These are phyloP conservation scores for Paraleonurus japonicus DNA, from an alignment of 257 asterid species.

Conservation along the genomic window DNA sequence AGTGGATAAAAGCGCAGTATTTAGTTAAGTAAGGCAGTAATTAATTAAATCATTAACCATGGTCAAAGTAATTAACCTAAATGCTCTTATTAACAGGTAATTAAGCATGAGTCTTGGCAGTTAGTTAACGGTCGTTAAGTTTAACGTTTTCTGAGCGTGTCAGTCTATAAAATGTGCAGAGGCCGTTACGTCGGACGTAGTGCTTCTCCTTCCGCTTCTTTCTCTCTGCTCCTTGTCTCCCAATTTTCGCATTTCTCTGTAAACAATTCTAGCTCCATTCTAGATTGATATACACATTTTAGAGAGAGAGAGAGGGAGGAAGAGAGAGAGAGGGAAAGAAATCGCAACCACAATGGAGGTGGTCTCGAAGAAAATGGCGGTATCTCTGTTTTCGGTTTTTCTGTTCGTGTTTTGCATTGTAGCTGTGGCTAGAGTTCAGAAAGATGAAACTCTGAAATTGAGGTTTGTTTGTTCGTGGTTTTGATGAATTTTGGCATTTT, in stretches of 20 bases:
- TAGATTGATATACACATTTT: neutral
- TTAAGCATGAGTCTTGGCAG: slow-evolving; percentile 32
- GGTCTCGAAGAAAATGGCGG: slow-evolving; percentile 36
- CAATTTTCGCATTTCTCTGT: slow-evolving; percentile 14
- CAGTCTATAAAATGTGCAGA: slow-evolving; percentile 54
- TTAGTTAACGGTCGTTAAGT: slow-evolving; percentile 54
- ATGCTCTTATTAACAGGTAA: slow-evolving; percentile 16
- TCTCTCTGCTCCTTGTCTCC: slow-evolving; percentile 11
- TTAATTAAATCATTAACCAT: slow-evolving; percentile 26
- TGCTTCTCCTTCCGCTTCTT: slow-evolving; percentile 31
- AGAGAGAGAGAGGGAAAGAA: slow-evolving; percentile 13
- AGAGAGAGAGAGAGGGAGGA: slow-evolving; percentile 4
- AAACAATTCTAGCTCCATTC: neutral
- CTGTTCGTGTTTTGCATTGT: slow-evolving; percentile 41
- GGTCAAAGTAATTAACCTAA: slow-evolving; percentile 24
- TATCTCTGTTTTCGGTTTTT: slow-evolving; percentile 39
- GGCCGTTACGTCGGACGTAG: slow-evolving; percentile 68
- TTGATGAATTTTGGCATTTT: neutral
- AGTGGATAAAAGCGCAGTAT: slow-evolving; percentile 40
- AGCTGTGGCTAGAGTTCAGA: slow-evolving; percentile 35
- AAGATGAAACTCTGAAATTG: slow-evolving; percentile 21
- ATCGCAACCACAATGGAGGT: slow-evolving; percentile 33
- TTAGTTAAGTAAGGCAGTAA: slow-evolving; percentile 38
- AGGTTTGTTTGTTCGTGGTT: slow-evolving; percentile 37
- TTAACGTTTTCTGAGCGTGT: slow-evolving; percentile 38